phyloP scores from a whole-genome alignment of 306 rosid species.

The Fragaria iinumae region DNA sequence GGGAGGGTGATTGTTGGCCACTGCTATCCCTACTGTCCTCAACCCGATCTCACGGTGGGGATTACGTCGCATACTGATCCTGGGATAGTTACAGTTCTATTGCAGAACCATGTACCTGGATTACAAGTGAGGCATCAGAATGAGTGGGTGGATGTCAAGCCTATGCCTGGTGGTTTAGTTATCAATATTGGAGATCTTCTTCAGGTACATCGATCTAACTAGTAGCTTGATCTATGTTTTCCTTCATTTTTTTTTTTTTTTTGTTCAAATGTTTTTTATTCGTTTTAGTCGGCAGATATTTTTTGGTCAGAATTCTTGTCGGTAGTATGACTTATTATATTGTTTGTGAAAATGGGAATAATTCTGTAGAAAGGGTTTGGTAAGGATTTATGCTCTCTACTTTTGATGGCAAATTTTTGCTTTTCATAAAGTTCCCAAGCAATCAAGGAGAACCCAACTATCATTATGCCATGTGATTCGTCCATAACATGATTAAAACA shows the following conservation, averaged over 20 bases:
- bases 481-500: neutral
- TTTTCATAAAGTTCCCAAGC: conserved; percentile 10
- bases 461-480: conserved; percentile 3
- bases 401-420: neutral
- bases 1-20: conserved; percentile 13
- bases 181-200: conserved; percentile 37
- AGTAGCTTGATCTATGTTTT: neutral
- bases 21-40: conserved; percentile 38
- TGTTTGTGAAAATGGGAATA: neutral
- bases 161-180: conserved; percentile 29
- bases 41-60: conserved; percentile 41
- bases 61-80: conserved; percentile 33
- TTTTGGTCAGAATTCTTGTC: too few species aligned
- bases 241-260: too few species aligned
- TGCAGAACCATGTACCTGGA: conserved; percentile 34
- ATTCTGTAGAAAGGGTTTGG: neutral
- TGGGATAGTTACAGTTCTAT: conserved; percentile 23
- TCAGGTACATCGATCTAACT: conserved; percentile 19
- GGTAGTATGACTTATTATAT: neutral
- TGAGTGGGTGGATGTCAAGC: conserved; percentile 32
- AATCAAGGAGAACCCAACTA: neutral
- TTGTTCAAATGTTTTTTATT: too few species aligned
- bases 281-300: too few species aligned
- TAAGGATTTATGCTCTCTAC: neutral
- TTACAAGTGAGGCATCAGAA: conserved; percentile 30